phyloP scores from a whole-genome alignment of 2,329 filamentous ascomycete species.

The Cladophialophora immunda region DNA sequence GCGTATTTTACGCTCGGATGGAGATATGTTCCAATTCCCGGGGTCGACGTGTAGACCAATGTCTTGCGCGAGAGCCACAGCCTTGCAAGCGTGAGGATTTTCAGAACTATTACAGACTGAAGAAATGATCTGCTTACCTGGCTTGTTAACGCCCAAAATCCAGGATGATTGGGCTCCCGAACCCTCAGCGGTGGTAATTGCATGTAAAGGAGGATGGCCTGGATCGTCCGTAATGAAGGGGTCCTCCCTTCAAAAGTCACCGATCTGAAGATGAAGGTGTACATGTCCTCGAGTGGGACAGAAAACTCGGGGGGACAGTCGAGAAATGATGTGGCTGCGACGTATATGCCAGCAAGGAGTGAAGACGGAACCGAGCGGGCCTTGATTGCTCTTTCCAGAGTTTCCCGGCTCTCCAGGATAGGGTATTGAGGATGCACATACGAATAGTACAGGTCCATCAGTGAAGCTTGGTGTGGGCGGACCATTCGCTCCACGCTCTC shows the following conservation, averaged over 20 bases:
- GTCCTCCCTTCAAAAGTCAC: not conserved
- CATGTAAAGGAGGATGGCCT: conserved; percentile 8
- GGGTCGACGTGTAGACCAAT: conserved; percentile 3
- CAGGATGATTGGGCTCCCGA: conserved; percentile 2
- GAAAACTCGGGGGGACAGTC: not conserved
- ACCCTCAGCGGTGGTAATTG: conserved; percentile 1
- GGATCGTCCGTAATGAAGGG: conserved; percentile 7
- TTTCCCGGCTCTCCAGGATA: conserved; percentile 4
- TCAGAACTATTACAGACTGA: not conserved
- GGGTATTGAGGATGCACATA: conserved; percentile 5
- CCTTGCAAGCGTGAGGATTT: not conserved
- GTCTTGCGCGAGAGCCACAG: conserved; percentile 1
- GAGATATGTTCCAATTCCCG: not conserved
- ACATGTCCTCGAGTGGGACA: conserved; percentile 1
- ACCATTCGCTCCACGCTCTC: not conserved
- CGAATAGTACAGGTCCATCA: conserved; percentile 3
- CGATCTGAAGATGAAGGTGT: conserved; percentile 4
- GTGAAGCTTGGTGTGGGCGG: conserved; percentile 4
- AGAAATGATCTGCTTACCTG: not conserved
- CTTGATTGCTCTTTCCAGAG: conserved; percentile 1
- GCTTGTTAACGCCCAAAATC: conserved; percentile 1
- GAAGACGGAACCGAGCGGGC: conserved; percentile 5
- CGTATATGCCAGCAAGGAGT: not conserved
- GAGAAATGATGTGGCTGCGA: conserved; percentile 5
- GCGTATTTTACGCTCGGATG: conserved; percentile 1